These are phyloP conservation scores for Magnusiomyces paraingens DNA, from an alignment of 1,139 yeast genomes.

Conservation along the genomic window DNA sequence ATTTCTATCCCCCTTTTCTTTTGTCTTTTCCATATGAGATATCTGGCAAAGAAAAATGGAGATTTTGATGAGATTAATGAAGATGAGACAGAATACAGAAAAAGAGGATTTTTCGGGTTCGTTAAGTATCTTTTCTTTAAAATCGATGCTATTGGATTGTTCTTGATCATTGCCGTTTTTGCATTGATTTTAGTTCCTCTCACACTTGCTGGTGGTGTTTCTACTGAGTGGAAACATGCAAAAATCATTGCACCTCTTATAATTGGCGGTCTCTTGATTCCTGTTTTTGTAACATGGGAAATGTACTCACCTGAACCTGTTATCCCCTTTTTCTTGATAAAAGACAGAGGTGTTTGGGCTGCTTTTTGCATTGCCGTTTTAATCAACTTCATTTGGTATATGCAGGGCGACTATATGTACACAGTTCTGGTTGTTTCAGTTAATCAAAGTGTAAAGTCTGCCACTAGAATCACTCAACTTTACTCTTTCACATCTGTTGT, in stretches of 20 bases:
- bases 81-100: conserved; percentile 27
- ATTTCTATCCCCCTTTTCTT: conserved; percentile 50
- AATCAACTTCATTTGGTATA: conserved; percentile 53
- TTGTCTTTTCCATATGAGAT: conserved; percentile 51
- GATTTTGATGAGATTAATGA: conserved; percentile 38
- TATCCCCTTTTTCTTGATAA: conserved; percentile 49
- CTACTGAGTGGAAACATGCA: conserved; percentile 47
- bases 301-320: conserved; percentile 49
- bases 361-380: conserved; percentile 49
- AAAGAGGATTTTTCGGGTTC: conserved; percentile 27
- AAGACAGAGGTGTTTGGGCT: conserved; percentile 64
- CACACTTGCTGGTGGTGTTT: conserved; percentile 57
- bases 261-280: conserved; percentile 52
- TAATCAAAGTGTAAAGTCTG: conserved; percentile 50
- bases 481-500: conserved; percentile 61
- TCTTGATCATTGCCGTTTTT: conserved; percentile 44
- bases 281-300: conserved; percentile 53
- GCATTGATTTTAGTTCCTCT: conserved; percentile 46
- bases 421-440: conserved; percentile 59
- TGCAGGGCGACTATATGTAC: conserved; percentile 64
- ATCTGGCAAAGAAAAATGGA: conserved; percentile 45
- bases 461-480: conserved; percentile 57
- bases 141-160: conserved; percentile 49
- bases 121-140: conserved; percentile 39
- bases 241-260: conserved; percentile 59